A percentile compares a stretch with the other conserved stretches of the same genome.
These are phyloP conservation scores for Acanthamoeba culbertsoni DNA, from an alignment of 208 protist genomes.

Conservation along the genomic window DNA sequence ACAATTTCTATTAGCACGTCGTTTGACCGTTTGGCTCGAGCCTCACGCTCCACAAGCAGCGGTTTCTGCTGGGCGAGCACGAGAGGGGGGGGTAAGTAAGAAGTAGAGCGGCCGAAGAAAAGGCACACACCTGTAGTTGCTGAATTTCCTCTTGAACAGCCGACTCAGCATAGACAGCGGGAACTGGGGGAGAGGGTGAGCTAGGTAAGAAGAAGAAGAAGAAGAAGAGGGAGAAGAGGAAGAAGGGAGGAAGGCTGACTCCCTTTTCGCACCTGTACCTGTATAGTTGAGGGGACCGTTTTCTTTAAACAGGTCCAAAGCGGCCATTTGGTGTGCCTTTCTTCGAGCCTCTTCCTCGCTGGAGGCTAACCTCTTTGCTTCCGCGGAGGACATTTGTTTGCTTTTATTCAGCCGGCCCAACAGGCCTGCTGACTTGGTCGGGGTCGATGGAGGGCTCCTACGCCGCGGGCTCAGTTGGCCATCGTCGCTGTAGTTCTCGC, in stretches of 20 bases:
- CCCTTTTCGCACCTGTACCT: neutral
- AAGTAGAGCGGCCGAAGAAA: neutral
- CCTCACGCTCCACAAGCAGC: neutral
- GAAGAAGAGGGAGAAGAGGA: neutral
- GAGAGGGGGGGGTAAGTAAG: neutral
- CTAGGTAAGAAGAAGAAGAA: neutral
- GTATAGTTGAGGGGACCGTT: neutral
- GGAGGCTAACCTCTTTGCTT: neutral
- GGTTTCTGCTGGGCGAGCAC: neutral
- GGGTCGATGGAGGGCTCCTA: neutral
- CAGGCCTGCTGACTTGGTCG: neutral
- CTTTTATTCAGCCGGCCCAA: neutral
- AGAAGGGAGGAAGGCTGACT: neutral
- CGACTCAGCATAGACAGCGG: too few species aligned
- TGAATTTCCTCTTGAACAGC: too few species aligned
- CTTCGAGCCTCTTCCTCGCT: neutral
- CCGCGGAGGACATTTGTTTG: neutral
- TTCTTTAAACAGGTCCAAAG: neutral
- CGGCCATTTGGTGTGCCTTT: neutral
- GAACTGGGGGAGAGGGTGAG: too few species aligned
- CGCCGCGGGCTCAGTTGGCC: neutral
- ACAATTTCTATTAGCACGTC: slow-evolving; percentile 18
- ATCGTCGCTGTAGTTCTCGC: neutral
- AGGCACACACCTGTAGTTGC: too few species aligned
- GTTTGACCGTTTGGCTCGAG: neutral